Percentiles rank a stretch among this genome's conserved stretches.
Conservation (phyloP, 192 early-diverging fungal species). For the Linnemannia exigua region DNA sequence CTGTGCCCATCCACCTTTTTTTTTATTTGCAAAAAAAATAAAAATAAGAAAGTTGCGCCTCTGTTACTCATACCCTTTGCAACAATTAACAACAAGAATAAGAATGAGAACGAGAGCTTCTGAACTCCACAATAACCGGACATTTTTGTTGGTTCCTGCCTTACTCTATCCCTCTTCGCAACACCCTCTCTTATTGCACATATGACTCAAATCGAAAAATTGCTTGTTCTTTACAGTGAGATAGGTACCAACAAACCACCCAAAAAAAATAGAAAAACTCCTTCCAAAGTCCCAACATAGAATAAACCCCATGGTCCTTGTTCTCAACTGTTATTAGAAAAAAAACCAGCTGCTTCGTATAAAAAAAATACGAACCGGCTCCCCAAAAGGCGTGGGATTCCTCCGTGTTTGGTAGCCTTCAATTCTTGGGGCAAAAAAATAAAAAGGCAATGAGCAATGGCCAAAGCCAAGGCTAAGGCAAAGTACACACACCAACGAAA, state of each 20-base stretch:
- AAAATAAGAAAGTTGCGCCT: neutral
- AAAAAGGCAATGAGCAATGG: no score
- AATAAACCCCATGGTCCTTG: neutral
- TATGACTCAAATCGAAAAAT: conserved; percentile 11
- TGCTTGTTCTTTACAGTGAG: neutral
- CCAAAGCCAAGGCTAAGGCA: neutral
- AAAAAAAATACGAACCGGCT: neutral
- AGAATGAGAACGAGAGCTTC: neutral
- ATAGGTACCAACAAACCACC: neutral
- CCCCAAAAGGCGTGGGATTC: conserved; percentile 8
- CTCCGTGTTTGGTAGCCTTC: neutral
- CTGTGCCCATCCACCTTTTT: neutral
- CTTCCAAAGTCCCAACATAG: neutral
- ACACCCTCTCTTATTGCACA: neutral
- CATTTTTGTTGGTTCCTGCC: neutral
- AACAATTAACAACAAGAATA: neutral
- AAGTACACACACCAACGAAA: neutral
- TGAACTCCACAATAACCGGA: neutral
- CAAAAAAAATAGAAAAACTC: neutral
- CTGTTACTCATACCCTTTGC: neutral
- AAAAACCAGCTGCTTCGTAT: no score
- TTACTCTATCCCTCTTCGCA: no score
- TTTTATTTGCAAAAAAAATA: conserved; percentile 25
- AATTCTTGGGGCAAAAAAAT: neutral
- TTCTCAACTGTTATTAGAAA: neutral